phyloP scores from a whole-genome alignment of 352 stramenopile genomes.

The Pythium myriotylum region DNA sequence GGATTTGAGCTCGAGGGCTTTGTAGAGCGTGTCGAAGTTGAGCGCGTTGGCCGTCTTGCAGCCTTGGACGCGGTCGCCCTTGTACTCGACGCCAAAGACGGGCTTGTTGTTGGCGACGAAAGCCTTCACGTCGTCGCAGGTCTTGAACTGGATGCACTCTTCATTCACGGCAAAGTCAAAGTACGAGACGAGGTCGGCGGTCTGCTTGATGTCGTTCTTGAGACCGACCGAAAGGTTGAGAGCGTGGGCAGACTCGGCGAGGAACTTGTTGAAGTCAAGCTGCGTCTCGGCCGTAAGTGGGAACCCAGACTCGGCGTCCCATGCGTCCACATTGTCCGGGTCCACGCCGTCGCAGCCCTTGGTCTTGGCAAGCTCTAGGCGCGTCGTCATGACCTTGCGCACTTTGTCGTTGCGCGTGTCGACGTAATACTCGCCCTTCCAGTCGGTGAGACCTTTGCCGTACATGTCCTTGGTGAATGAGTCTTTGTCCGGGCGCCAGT shows the following conservation, averaged over 20 bases:
- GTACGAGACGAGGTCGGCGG: conserved; percentile 36
- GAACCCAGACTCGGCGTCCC: conserved; percentile 36
- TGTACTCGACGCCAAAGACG: conserved; percentile 63
- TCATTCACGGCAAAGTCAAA: conserved; percentile 73
- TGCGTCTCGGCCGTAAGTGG: conserved; percentile 38
- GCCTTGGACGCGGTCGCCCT: conserved; percentile 27
- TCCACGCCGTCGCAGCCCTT: conserved; percentile 64
- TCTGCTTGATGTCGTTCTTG: conserved; percentile 57
- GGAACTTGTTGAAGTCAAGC: conserved; percentile 33
- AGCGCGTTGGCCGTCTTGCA: conserved; percentile 35
- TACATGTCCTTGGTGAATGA: conserved; percentile 34
- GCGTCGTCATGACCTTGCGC: conserved; percentile 39
- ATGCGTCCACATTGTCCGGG: conserved; percentile 58
- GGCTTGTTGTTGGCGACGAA: conserved; percentile 50
- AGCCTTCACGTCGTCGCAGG: conserved; percentile 39
- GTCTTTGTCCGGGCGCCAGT: conserved; percentile 47
- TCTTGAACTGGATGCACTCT: conserved; percentile 49
- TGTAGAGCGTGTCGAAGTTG: conserved; percentile 45
- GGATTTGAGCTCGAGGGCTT: conserved; percentile 31
- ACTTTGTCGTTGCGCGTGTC: conserved; percentile 39
- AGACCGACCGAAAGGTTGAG: conserved; percentile 49
- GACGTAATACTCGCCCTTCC: conserved; percentile 43
- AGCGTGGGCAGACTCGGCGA: conserved; percentile 41
- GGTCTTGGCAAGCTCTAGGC: conserved; percentile 45
- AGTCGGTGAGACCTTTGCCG: conserved; percentile 30